Evolutionary conservation across 2,329 filamentous ascomycete genomes (phyloP), one percentile per base, ranked within the genome.

Genomic region (Ceratocystis ficicola): DNA sequence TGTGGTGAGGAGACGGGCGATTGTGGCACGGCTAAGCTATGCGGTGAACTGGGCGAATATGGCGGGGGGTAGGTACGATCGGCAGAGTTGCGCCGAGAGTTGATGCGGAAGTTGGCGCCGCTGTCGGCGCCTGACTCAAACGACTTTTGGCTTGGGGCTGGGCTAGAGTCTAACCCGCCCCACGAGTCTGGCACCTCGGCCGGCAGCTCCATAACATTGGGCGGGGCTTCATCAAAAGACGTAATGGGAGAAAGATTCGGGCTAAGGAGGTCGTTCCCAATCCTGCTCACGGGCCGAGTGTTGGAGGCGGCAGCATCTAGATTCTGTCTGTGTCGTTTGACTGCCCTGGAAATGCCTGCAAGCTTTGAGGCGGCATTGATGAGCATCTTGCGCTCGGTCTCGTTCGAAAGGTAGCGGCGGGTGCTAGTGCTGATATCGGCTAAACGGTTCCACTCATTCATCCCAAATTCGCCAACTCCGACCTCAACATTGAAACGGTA

Each of bases 391-490:
- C 95, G 89, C 67, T 95, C 87, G 0, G 85, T 85, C 10, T 82
- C 80, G 68, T 86, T 86, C 6, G 81, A 78, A 64, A 99, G 82
- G 73, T 97, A 99, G 69, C 87, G 84, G 70, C 89, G 83, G 0
- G 94, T 99, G 73, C 87, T 87, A 15, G 90, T 96, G 77, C 90
- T 96, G 76, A 99, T 97, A 64, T 96, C 93, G 30, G 89, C 87
- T n/a, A 97, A 78, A 2, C 92, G 85, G 71, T 90, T 84, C 94
- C 94, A 99, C 74, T 97, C 94, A 73, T 97, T 99, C 91, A 99
- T 97, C 63, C 89, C 93, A 74, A 96, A 97, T 73, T 97, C 94
- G 64, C 93, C 92, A 2, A 97, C 92, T 0, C 93, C 94, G 17
- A 96, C 86, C 73, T 97, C 92, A 50, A 97, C 94, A 70, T 99